Evolutionary conservation across 768 basidiomycete genomes (phyloP).

Genomic region (Suillus occidentalis): DNA sequence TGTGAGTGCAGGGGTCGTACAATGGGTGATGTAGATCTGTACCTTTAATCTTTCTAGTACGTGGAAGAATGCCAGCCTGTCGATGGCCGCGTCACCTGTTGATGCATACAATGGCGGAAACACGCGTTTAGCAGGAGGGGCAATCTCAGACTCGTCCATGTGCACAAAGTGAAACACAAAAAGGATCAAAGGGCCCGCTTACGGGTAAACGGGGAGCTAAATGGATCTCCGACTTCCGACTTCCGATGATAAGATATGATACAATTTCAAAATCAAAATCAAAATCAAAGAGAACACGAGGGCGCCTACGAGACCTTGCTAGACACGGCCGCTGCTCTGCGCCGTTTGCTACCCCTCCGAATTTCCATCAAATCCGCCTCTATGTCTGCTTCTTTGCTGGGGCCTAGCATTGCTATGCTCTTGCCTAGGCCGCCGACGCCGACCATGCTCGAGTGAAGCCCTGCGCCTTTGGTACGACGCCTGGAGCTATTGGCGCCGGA

Average conservation of each 20-base stretch:
- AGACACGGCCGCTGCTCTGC: conserved; percentile 32
- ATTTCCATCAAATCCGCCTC: conserved; percentile 80
- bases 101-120: conserved; percentile 62
- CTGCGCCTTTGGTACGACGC: conserved; percentile 53
- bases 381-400: conserved; percentile 66
- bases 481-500: conserved; percentile 39
- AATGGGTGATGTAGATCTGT: not conserved
- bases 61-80: conserved; percentile 89
- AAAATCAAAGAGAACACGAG: not conserved
- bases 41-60: conserved; percentile 89
- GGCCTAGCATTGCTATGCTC: conserved; percentile 56
- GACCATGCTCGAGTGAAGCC: conserved; percentile 54
- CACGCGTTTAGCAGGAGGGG: conserved; percentile 33
- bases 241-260: conserved; percentile 30
- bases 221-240: conserved; percentile 23
- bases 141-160: not conserved
- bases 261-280: conserved; percentile 1
- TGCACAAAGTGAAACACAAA: not conserved
- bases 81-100: conserved; percentile 52
- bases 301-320: conserved; percentile 27
- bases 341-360: conserved; percentile 67
- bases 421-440: conserved; percentile 70
- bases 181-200: not conserved
- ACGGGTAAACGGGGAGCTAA: not conserved
- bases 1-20: conserved; percentile 1